Percentiles rank a stretch among this genome's conserved stretches.
Conservation (phyloP, 768 basidiomycete species). For the Xerocomus potaroensis region DNA sequence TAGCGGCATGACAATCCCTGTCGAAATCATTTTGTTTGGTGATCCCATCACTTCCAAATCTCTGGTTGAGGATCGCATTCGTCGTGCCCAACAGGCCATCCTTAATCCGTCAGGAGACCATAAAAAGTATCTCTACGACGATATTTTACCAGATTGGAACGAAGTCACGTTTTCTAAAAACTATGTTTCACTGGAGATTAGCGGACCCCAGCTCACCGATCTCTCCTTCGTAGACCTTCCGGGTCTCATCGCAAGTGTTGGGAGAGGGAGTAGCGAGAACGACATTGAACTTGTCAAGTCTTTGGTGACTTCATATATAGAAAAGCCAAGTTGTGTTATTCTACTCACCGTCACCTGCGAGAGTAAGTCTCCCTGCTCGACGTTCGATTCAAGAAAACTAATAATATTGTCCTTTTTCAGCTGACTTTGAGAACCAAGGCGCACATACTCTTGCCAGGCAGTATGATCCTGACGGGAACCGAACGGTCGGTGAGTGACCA, state of each 20-base stretch:
- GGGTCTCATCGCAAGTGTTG: conserved; percentile 57
- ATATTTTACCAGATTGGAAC: conserved; percentile 8
- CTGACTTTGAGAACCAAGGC: conserved; percentile 78
- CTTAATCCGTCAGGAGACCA: conserved; percentile 46
- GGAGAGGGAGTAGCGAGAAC: conserved; percentile 41
- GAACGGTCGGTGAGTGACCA: conserved; percentile 62
- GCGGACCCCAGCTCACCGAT: conserved; percentile 55
- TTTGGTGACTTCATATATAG: conserved; percentile 57
- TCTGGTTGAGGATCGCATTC: conserved; percentile 61
- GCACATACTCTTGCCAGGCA: conserved; percentile 59
- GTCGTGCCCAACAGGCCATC: conserved; percentile 62
- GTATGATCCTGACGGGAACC: conserved; percentile 56
- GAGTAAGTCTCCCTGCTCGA: conserved; percentile 22
- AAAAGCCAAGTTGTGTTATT: conserved; percentile 64
- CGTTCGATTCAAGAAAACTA: conserved; percentile 33
- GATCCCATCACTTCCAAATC: conserved; percentile 44
- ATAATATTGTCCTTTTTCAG: conserved; percentile 39
- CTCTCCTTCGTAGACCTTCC: conserved; percentile 65
- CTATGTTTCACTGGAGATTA: conserved; percentile 54
- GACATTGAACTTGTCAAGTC: conserved; percentile 62
- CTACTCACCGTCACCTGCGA: conserved; percentile 56
- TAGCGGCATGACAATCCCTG: conserved; percentile 35
- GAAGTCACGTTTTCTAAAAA: conserved; percentile 48
- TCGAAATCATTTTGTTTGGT: conserved; percentile 42
- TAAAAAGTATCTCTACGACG: conserved; percentile 12